Conservation (phyloP, 1,284 basidiomycete species). For the Apiotrichum veenhuisii region DNA sequence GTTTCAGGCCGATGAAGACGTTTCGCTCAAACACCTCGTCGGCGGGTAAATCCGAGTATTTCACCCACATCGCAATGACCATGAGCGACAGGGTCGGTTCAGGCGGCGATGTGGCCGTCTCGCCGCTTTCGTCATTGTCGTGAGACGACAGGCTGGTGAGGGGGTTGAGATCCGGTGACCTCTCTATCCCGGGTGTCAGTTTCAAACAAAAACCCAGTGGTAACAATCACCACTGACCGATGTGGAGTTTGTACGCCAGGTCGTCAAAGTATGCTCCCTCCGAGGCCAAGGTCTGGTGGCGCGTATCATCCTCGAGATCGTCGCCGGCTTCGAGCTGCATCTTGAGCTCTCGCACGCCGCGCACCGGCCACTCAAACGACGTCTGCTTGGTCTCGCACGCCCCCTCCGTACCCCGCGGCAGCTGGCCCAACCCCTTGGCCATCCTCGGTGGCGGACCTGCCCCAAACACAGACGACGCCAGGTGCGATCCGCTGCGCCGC, state of each 20-base stretch:
- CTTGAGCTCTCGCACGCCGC: constrained; percentile 15
- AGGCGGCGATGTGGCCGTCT: constrained; percentile 1
- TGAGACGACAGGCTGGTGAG: too few relatives aligned
- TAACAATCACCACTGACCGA: constrained; percentile 24
- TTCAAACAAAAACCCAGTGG: too few relatives aligned
- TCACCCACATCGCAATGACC: constrained; percentile 19
- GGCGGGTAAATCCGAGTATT: constrained; percentile 13
- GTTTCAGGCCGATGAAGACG: constrained; percentile 70
- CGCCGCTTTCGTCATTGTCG: background rate
- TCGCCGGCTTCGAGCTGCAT: constrained; percentile 22
- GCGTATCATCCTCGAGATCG: constrained; percentile 32
- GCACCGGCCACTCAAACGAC: constrained; percentile 30
- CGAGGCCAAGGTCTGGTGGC: constrained; percentile 59
- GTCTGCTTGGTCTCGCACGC: constrained; percentile 22
- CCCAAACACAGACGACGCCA: constrained; percentile 16
- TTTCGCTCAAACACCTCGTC: constrained; percentile 57
- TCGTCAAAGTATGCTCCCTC: constrained; percentile 65
- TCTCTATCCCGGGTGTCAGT: constrained; percentile 14
- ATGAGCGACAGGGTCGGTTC: constrained; percentile 22
- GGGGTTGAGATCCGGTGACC: constrained; percentile 1
- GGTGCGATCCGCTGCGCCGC: constrained; percentile 8
- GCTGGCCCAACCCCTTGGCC: background rate
- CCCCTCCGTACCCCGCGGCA: background rate
- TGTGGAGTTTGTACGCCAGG: constrained; percentile 62
- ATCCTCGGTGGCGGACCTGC: background rate